Evolutionary conservation across 2,329 filamentous ascomycete species (phyloP), one percentile per base, ranked within the genome.

Genomic region (Arthrobotrys pseudoclavata): DNA sequence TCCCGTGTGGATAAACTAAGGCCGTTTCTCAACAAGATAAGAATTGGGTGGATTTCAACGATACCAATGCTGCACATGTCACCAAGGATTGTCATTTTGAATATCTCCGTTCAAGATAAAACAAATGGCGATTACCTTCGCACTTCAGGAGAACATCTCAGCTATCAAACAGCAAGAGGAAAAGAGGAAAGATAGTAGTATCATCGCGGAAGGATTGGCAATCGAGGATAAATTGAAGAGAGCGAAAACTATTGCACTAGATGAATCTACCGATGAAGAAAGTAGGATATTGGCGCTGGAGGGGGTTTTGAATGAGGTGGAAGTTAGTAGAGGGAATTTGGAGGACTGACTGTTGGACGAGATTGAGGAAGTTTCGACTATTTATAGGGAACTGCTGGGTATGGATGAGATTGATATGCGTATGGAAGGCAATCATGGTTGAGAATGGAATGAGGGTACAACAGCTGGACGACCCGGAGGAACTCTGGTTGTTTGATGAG

Each of bases 41-140:
- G 66, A 20, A 69, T 76, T 20, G 72, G 48, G 13, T 69, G 64
- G 63, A 50, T 4, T 5, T 55, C 45, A 18, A 60, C 52, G 2
- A 69, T 50, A 7, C 60, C 50, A 12, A 20, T 76, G 7, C 29
- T 45, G 5, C 64, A 76, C 13, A 76, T 76, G 50, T 76, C 72
- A n/a, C 72, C 72, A 7, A 45, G 66, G 5, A 37, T 76, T n/a
- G 10, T 37, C 22, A 15, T 76, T n/a, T 22, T 53, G 4, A 24
- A 57, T 20, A 52, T 53, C 6, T 18, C 40, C 5, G 24, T 61
- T 18, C 9, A 66, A 31, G 42, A 37, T 26, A 24, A 61, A 12
- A 9, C n/a, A 34, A 5, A 31, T 76, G 13, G 47, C 18, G 3
- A 10, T 76, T 18, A 60, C 9, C 4, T 60, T 42, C 12, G 55